A percentile compares a stretch with the other conserved stretches of the same genome.
These are phyloP conservation scores for Spergularia bocconei DNA, from an alignment of 148 eudicot genomes.

Conservation along the genomic window DNA sequence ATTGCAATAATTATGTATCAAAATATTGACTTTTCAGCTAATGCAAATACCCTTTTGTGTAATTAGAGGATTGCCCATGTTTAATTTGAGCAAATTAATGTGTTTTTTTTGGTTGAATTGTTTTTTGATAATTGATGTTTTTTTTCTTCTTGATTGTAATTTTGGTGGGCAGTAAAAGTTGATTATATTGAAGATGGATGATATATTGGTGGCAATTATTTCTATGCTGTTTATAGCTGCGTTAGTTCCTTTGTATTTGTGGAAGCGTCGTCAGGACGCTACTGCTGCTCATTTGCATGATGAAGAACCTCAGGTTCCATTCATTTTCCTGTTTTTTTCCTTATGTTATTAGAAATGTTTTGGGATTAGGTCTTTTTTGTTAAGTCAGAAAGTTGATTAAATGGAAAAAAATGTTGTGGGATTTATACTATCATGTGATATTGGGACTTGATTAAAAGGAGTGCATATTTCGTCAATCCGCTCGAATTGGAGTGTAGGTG, in stretches of 20 bases:
- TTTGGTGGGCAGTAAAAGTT: conserved; percentile 23
- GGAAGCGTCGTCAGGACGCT: conserved; percentile 71
- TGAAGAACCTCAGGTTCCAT: conserved; percentile 70
- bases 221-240: conserved; percentile 61
- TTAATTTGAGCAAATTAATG: background rate
- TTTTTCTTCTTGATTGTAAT: conserved; percentile 10
- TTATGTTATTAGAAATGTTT: background rate
- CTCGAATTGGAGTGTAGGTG: too few species aligned
- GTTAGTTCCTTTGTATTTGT: conserved; percentile 74
- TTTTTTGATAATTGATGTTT: background rate
- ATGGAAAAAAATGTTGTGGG: too few species aligned
- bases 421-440: background rate
- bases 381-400: background rate
- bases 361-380: background rate
- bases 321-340: background rate
- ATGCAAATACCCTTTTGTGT: background rate
- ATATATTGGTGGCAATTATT: conserved; percentile 56
- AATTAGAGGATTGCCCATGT: background rate
- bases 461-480: too few species aligned
- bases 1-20: background rate
- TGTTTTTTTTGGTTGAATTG: background rate
- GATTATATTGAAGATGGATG: conserved; percentile 62
- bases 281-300: conserved; percentile 38
- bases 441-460: too few species aligned
- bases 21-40: background rate